A percentile compares a stretch with the other conserved stretches of the same genome.
Conservation (phyloP, 1,284 basidiomycete genomes). For the Ceratobasidium sp. region DNA sequence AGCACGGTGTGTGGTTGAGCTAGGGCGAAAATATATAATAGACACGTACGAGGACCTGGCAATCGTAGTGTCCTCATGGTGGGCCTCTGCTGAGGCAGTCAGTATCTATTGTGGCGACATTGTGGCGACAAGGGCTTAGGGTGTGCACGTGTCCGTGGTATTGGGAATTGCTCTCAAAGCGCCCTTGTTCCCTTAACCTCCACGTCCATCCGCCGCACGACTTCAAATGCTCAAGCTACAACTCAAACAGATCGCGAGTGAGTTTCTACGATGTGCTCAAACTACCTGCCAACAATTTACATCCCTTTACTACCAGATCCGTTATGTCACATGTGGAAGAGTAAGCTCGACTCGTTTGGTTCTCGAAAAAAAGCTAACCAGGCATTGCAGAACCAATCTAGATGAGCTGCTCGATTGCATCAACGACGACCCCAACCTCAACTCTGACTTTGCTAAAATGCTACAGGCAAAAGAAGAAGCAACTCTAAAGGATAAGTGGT, state of each 20-base stretch:
- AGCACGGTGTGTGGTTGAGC: background rate
- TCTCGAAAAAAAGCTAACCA: background rate
- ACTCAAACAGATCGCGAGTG: too few species aligned
- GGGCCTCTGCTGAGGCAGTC: background rate
- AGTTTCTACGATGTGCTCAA: too few species aligned
- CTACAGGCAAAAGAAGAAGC: too few species aligned
- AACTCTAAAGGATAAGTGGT: too few species aligned
- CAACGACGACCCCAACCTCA: background rate
- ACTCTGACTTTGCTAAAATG: background rate
- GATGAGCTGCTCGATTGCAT: too few species aligned
- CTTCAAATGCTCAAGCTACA: background rate
- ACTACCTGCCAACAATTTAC: background rate
- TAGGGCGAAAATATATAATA: background rate
- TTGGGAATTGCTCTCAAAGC: background rate
- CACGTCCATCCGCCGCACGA: background rate
- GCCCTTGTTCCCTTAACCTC: background rate
- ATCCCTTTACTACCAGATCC: background rate
- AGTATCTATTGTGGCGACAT: background rate
- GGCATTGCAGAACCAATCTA: too few species aligned
- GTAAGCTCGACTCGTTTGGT: background rate
- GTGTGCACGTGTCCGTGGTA: background rate
- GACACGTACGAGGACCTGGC: background rate
- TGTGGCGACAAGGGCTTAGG: background rate
- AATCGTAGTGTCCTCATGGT: too few species aligned
- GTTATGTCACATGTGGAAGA: background rate